Evolutionary conservation across 2,329 filamentous ascomycete genomes (phyloP).

Genomic region (Talaromyces sp.): DNA sequence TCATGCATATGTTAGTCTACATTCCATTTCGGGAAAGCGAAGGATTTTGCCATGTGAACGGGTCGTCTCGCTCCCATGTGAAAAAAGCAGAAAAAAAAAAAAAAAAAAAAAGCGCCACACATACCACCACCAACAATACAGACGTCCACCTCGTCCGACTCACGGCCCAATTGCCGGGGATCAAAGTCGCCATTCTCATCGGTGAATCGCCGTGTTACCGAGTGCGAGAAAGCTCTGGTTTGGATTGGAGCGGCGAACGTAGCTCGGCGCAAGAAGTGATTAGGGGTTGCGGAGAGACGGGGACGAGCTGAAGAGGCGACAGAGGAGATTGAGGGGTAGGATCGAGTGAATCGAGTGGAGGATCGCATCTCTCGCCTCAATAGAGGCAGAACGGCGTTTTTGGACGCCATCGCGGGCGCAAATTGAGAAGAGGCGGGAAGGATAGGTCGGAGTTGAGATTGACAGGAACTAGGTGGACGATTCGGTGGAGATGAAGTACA

Average conservation of each 20-base stretch:
- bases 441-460: conserved; percentile 5
- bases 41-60: background rate
- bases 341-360: conserved; percentile 33
- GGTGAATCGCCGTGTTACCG: conserved; percentile 43
- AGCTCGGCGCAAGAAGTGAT: conserved; percentile 23
- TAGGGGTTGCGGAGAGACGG: conserved; percentile 21
- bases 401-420: conserved; percentile 42
- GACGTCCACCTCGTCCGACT: conserved; percentile 92
- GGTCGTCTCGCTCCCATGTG: background rate
- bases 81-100: background rate
- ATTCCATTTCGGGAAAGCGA: background rate
- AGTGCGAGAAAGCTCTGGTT: conserved; percentile 50
- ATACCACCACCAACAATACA: conserved; percentile 89
- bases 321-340: conserved; percentile 26
- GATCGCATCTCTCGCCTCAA: conserved; percentile 44
- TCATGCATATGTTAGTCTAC: conserved; percentile 6
- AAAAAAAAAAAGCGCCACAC: conserved; percentile 12
- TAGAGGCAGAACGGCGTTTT: conserved; percentile 43
- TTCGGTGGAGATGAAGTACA: background rate
- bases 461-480: background rate
- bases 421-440: background rate
- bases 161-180: conserved; percentile 72
- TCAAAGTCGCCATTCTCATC: conserved; percentile 64
- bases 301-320: conserved; percentile 22
- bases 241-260: conserved; percentile 30